A percentile compares a stretch with the other conserved stretches of the same genome.
These are phyloP conservation scores for Acmispon strigosus DNA, from an alignment of 306 rosid genomes.

Conservation along the genomic window DNA sequence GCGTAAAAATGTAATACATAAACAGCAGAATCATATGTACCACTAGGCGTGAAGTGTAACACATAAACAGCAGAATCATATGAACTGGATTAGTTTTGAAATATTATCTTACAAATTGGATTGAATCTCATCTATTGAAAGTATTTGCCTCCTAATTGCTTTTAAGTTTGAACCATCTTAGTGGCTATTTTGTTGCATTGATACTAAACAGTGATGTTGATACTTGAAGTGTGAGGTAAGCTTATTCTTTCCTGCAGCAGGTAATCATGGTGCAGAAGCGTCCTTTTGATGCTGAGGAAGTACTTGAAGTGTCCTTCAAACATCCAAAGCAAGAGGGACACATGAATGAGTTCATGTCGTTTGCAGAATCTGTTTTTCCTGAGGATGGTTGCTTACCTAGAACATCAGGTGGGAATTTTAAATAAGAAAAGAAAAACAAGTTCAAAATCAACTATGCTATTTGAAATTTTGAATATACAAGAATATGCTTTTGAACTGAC, in stretches of 20 bases:
- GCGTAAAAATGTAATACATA: no score
- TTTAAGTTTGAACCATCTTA: neutral
- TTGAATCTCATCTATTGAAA: no score
- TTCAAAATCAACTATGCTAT: neutral
- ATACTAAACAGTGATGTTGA: neutral
- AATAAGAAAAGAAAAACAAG: neutral
- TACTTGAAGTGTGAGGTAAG: constrained; percentile 7
- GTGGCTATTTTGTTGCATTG: neutral
- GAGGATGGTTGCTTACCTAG: constrained; percentile 25
- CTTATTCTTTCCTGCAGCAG: constrained; percentile 33
- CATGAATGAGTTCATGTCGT: constrained; percentile 39
- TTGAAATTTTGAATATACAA: neutral
- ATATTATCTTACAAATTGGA: no score
- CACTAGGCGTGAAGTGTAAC: no score
- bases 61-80: no score
- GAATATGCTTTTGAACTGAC: neutral
- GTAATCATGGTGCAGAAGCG: constrained; percentile 63
- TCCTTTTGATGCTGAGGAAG: constrained; percentile 49
- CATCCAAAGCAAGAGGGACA: constrained; percentile 55
- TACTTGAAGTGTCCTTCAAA: constrained; percentile 43
- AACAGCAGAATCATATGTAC: no score
- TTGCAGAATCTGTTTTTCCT: constrained; percentile 54
- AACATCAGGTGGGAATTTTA: constrained; percentile 42
- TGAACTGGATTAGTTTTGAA: no score
- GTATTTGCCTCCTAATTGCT: neutral